Percentiles rank a stretch among this genome's conserved stretches.
phyloP scores from a whole-genome alignment of 139 green algal genomes.

The Chlorella vulgaris region DNA sequence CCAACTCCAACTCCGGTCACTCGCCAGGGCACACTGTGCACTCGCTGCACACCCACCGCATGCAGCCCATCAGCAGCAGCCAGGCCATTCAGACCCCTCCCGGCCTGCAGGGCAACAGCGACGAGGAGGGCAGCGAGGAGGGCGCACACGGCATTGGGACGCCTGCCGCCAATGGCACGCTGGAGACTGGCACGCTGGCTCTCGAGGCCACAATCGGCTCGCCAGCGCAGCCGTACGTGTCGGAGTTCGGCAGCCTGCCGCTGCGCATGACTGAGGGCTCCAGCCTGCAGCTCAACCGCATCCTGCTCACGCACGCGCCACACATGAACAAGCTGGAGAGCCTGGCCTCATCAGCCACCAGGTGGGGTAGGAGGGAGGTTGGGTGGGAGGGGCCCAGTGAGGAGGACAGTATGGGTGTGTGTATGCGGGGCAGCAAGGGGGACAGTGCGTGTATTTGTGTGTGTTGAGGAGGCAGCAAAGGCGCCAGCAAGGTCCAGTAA shows the following conservation, averaged over 20 bases:
- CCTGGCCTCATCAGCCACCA: conserved; percentile 85
- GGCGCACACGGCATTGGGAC: neutral
- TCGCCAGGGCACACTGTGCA: conserved; percentile 15
- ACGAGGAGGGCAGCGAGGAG: neutral
- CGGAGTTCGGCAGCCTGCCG: conserved; percentile 12
- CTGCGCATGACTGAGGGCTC: neutral
- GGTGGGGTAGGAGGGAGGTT: conserved; percentile 7
- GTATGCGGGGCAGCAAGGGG: no score
- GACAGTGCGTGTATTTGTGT: no score
- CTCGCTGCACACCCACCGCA: conserved; percentile 1
- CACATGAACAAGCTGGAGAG: conserved; percentile 62
- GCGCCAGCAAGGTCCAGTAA: no score
- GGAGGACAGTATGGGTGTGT: no score
- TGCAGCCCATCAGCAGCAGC: neutral
- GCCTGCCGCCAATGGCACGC: neutral
- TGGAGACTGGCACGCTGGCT: neutral
- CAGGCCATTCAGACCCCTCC: neutral
- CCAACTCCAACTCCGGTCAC: no score
- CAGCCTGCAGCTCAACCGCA: conserved; percentile 13
- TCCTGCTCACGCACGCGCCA: conserved; percentile 10
- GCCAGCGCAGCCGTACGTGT: neutral
- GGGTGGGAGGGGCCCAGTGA: neutral
- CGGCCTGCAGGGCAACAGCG: neutral
- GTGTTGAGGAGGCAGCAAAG: no score
- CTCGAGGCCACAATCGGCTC: neutral